These are phyloP conservation scores for Verticillium tricorpus DNA, from an alignment of 2,329 filamentous ascomycete species.

Conservation along the genomic window DNA sequence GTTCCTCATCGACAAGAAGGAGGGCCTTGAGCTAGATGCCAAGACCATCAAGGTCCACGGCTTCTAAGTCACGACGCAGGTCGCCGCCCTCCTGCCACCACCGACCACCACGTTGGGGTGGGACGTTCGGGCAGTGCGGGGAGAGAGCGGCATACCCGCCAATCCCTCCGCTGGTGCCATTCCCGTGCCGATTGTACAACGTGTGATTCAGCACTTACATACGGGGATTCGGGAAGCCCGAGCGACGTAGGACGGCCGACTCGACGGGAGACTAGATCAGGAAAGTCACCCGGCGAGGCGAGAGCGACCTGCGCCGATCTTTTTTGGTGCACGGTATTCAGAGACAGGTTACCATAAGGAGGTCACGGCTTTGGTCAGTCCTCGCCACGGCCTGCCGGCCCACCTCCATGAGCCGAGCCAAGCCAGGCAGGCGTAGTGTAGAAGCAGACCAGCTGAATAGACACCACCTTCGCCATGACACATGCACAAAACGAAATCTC, in stretches of 20 bases:
- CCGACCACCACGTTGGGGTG: background rate
- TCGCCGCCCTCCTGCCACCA: slow-evolving; percentile 29
- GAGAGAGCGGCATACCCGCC: slow-evolving; percentile 4
- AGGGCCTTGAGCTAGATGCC: slow-evolving; percentile 86
- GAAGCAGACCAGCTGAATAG: background rate
- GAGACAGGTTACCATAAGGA: background rate
- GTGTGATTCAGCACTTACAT: background rate
- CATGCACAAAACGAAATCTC: background rate
- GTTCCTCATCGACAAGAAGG: slow-evolving; percentile 94
- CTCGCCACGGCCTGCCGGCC: background rate
- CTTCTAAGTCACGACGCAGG: slow-evolving; percentile 36
- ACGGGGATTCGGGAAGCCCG: background rate
- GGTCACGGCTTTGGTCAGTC: background rate
- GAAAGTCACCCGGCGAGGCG: background rate
- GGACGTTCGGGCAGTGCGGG: slow-evolving; percentile 9
- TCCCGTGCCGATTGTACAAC: background rate
- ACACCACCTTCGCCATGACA: background rate
- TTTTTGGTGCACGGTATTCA: background rate
- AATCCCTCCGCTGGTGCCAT: background rate
- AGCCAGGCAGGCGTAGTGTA: background rate
- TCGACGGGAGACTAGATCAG: background rate
- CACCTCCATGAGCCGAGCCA: background rate
- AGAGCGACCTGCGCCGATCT: background rate
- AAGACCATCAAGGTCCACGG: slow-evolving; percentile 89
- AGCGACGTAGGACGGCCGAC: background rate